These are phyloP conservation scores for Epichloe sibirici DNA, from an alignment of 2,329 filamentous ascomycete genomes.

Conservation along the genomic window DNA sequence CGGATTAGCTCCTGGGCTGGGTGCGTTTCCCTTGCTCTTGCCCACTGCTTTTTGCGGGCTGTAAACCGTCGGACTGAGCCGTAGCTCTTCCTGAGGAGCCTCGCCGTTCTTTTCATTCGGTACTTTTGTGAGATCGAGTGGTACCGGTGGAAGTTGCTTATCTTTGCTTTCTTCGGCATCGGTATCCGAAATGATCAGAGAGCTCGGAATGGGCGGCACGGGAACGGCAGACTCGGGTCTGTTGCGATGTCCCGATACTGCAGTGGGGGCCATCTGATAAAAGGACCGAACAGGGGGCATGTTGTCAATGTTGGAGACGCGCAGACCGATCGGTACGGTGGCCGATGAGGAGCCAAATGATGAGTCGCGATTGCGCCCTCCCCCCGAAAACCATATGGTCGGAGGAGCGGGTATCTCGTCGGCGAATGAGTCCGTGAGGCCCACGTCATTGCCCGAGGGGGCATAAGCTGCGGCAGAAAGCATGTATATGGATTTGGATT, in stretches of 20 bases:
- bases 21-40: not conserved
- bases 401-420: slow-evolving; percentile 28
- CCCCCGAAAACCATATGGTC: slow-evolving; percentile 27
- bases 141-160: slow-evolving; percentile 23
- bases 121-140: slow-evolving; percentile 9
- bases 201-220: not conserved
- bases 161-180: not conserved
- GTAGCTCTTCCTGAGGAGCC: slow-evolving; percentile 17
- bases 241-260: not conserved
- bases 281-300: slow-evolving; percentile 23
- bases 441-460: slow-evolving; percentile 1
- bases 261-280: not conserved
- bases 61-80: slow-evolving; percentile 42
- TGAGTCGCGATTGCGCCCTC: slow-evolving; percentile 36
- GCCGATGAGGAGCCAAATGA: slow-evolving; percentile 55
- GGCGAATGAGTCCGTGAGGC: not conserved
- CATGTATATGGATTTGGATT: slow-evolving; percentile 22
- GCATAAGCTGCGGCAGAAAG: slow-evolving; percentile 22
- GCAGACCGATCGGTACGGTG: slow-evolving; percentile 59
- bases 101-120: slow-evolving; percentile 4
- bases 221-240: not conserved
- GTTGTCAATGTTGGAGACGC: slow-evolving; percentile 48
- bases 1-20: not conserved
- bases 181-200: not conserved
- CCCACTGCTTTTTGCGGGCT: slow-evolving; percentile 20